phyloP scores from a whole-genome alignment of 2,329 filamentous ascomycete species.

The Xylariaceae sp. region DNA sequence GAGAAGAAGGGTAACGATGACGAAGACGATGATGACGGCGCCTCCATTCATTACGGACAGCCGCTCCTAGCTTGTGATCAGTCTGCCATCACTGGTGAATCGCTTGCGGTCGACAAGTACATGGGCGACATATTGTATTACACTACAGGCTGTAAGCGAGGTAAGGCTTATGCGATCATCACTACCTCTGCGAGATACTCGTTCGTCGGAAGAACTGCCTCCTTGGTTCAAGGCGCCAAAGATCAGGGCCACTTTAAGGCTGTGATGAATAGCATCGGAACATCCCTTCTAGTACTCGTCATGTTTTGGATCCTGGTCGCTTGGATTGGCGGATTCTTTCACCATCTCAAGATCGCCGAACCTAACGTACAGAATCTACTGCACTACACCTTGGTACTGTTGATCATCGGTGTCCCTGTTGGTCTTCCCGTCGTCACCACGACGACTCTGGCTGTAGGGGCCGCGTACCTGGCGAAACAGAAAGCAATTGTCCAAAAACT shows the following conservation, averaged over 20 bases:
- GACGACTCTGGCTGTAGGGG: slow-evolving; percentile 72
- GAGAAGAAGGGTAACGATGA: slow-evolving; percentile 53
- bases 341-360: slow-evolving; percentile 59
- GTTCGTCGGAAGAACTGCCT: slow-evolving; percentile 73
- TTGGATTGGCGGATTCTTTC: slow-evolving; percentile 79
- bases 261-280: slow-evolving; percentile 79
- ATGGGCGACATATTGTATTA: slow-evolving; percentile 75
- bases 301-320: slow-evolving; percentile 71
- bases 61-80: slow-evolving; percentile 70
- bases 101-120: slow-evolving; percentile 73
- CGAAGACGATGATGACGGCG: slow-evolving; percentile 48
- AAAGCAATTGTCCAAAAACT: slow-evolving; percentile 78
- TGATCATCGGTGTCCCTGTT: slow-evolving; percentile 76
- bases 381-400: slow-evolving; percentile 64
- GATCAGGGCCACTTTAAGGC: slow-evolving; percentile 78
- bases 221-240: slow-evolving; percentile 69
- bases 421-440: slow-evolving; percentile 77
- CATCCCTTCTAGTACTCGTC: slow-evolving; percentile 67
- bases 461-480: slow-evolving; percentile 71
- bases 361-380: slow-evolving; percentile 58
- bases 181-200: slow-evolving; percentile 65
- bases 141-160: slow-evolving; percentile 77
- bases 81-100: slow-evolving; percentile 78
- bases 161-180: slow-evolving; percentile 68
- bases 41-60: slow-evolving; percentile 56